Evolutionary conservation across 192 early-diverging fungal species (phyloP).

Genomic region (Endogone sp.): DNA sequence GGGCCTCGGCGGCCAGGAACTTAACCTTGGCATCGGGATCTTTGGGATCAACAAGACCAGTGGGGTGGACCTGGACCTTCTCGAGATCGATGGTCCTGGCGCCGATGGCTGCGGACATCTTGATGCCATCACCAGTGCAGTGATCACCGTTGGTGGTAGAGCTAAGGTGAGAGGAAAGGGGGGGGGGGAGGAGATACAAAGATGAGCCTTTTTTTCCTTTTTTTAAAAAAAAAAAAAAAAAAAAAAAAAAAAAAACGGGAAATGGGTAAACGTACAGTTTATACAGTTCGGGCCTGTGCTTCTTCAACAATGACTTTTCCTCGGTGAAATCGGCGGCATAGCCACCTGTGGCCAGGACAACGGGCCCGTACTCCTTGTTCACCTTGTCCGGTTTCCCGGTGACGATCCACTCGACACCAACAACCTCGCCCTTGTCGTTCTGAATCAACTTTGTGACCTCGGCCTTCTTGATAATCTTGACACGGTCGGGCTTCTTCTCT

Average conservation of each 20-base stretch:
- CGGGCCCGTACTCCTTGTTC: conserved; percentile 66
- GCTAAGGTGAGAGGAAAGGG: conserved; percentile 15
- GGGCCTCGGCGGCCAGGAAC: conserved; percentile 94
- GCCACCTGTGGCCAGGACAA: conserved; percentile 92
- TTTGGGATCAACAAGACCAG: conserved; percentile 87
- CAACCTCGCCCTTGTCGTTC: conserved; percentile 56
- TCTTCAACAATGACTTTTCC: conserved; percentile 66
- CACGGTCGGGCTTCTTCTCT: conserved; percentile 62
- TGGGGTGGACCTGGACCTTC: conserved; percentile 97
- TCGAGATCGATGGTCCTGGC: conserved; percentile 91
- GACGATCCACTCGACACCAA: conserved; percentile 77
- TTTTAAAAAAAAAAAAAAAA: neutral
- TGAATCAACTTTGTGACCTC: conserved; percentile 71
- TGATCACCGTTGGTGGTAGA: conserved; percentile 95
- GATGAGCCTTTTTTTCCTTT: too few relatives aligned
- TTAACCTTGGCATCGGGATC: conserved; percentile 89
- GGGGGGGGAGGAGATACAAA: neutral
- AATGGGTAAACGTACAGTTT: conserved; percentile 34
- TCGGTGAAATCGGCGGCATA: conserved; percentile 88
- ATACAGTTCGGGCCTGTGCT: conserved; percentile 75
- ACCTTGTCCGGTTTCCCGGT: conserved; percentile 51
- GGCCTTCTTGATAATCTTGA: conserved; percentile 80
- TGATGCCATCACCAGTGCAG: conserved; percentile 94
- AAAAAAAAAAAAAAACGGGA: neutral
- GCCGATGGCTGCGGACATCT: conserved; percentile 75